Percentiles rank a stretch among this genome's conserved stretches.
These are phyloP conservation scores for Pestalotiopsis sp. DNA, from an alignment of 2,329 filamentous ascomycete genomes.

Conservation along the genomic window DNA sequence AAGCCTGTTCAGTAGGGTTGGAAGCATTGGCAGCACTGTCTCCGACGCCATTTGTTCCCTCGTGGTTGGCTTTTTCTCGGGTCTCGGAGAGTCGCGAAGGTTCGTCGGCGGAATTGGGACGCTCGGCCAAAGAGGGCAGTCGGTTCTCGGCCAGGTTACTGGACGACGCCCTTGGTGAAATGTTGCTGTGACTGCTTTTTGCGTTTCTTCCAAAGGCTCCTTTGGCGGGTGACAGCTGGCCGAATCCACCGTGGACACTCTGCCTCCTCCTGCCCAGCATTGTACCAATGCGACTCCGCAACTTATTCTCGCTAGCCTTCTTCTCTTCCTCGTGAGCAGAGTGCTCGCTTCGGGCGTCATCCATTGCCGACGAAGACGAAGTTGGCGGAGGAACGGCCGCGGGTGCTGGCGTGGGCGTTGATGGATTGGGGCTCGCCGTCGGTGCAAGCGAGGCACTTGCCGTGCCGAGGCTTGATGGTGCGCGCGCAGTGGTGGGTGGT, in stretches of 20 bases:
- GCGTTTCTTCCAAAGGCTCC: conserved; percentile 63
- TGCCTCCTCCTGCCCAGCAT: conserved; percentile 69
- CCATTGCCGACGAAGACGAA: conserved; percentile 15
- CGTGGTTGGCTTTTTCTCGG: conserved; percentile 37
- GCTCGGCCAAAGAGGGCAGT: conserved; percentile 61
- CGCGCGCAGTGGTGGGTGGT: conserved; percentile 38
- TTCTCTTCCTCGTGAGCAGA: conserved; percentile 44
- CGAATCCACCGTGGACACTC: conserved; percentile 67
- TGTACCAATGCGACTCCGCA: conserved; percentile 68
- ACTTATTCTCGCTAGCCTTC: conserved; percentile 53
- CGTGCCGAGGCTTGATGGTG: conserved; percentile 40
- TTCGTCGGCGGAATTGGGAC: conserved; percentile 44
- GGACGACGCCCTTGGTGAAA: conserved; percentile 62
- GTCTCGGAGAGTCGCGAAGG: conserved; percentile 33
- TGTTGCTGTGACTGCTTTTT: conserved; percentile 63
- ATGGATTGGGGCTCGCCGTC: conserved; percentile 25
- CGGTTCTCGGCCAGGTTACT: conserved; percentile 60
- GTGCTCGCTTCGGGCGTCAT: conserved; percentile 49
- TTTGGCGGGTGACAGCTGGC: conserved; percentile 58
- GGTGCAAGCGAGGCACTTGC: conserved; percentile 31
- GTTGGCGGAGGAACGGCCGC: background rate
- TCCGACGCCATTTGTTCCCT: conserved; percentile 47
- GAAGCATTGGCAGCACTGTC: conserved; percentile 37
- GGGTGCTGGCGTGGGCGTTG: background rate
- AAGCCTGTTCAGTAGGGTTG: conserved; percentile 32